A percentile compares a stretch with the other conserved stretches of the same genome.
These are phyloP conservation scores for Colletotrichum phormii DNA, from an alignment of 2,329 filamentous ascomycete species.

Conservation along the genomic window DNA sequence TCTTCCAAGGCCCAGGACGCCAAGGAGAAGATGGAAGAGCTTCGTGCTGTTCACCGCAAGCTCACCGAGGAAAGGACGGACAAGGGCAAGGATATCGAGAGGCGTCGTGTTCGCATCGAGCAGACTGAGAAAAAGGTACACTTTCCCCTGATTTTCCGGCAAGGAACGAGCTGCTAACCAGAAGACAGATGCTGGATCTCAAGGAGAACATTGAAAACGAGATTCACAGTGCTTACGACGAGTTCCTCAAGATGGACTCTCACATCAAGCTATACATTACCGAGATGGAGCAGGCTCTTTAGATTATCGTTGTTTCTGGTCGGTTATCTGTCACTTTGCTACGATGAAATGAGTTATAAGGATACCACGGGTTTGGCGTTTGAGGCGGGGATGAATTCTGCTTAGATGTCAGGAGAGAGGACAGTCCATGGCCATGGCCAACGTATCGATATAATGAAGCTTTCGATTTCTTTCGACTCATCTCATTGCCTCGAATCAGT, in stretches of 20 bases:
- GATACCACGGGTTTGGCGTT: slow-evolving; percentile 57
- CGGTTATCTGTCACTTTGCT: neutral
- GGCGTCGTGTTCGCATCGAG: slow-evolving; percentile 91
- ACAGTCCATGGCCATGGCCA: neutral
- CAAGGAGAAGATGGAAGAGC: slow-evolving; percentile 89
- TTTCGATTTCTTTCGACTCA: neutral
- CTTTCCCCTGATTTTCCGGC: slow-evolving; percentile 20
- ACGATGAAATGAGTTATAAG: slow-evolving; percentile 36
- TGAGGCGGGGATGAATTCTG: slow-evolving; percentile 36
- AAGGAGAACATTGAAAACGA: slow-evolving; percentile 98
- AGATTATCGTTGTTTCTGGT: neutral
- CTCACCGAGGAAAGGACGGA: slow-evolving; percentile 87
- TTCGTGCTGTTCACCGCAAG: slow-evolving; percentile 82
- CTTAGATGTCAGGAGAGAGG: neutral
- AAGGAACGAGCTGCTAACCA: slow-evolving; percentile 32
- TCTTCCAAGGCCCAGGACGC: slow-evolving; percentile 84
- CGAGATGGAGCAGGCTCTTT: slow-evolving; percentile 94
- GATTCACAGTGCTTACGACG: slow-evolving; percentile 88
- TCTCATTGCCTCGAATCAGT: neutral
- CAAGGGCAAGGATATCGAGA: slow-evolving; percentile 92
- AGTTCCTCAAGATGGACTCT: slow-evolving; percentile 97
- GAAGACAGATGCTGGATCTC: slow-evolving; percentile 89
- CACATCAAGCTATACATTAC: slow-evolving; percentile 98
- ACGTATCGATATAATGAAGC: neutral
- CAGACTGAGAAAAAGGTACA: slow-evolving; percentile 98